Conservation (phyloP, 495 filamentous ascomycete genomes). For the Astrocystis sublimbata region DNA sequence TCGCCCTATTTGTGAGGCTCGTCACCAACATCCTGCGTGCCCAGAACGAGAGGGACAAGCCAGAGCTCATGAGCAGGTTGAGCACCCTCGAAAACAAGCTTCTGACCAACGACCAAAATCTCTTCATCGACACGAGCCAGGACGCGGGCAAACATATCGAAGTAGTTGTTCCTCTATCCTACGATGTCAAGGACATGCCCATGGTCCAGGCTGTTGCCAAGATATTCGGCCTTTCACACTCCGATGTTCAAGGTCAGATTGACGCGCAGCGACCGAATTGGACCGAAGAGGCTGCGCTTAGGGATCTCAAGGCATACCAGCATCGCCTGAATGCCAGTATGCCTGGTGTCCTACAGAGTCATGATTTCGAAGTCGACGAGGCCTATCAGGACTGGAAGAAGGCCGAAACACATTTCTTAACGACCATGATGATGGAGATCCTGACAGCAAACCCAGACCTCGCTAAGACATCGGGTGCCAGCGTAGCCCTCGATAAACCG, state of each 20-base stretch:
- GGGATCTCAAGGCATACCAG: slow-evolving; percentile 91
- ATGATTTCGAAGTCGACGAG: slow-evolving; percentile 91
- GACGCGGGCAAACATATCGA: slow-evolving; percentile 65
- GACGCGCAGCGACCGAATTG: slow-evolving; percentile 75
- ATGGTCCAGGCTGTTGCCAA: slow-evolving; percentile 82
- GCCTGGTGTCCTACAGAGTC: slow-evolving; percentile 70
- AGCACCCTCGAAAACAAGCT: slow-evolving; percentile 88
- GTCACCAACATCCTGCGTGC: slow-evolving; percentile 77
- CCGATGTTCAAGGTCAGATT: slow-evolving; percentile 81
- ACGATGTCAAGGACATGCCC: slow-evolving; percentile 95
- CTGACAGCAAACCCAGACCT: slow-evolving; percentile 84
- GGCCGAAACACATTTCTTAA: slow-evolving; percentile 75
- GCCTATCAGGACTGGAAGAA: slow-evolving; percentile 90
- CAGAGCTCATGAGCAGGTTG: slow-evolving; percentile 78
- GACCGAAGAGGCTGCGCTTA: slow-evolving; percentile 88
- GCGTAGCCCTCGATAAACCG: slow-evolving; percentile 43
- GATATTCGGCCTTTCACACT: slow-evolving; percentile 76
- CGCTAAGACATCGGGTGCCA: slow-evolving; percentile 55
- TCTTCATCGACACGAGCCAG: slow-evolving; percentile 59
- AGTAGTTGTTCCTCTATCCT: slow-evolving; percentile 76
- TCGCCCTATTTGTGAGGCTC: slow-evolving; percentile 91
- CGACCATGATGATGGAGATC: slow-evolving; percentile 90
- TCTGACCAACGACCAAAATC: slow-evolving; percentile 90
- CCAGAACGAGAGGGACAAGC: slow-evolving; percentile 68
- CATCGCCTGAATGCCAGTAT: slow-evolving; percentile 77